Conservation (phyloP, 257 asterid genomes). For the Nicotiana benthamiana region DNA sequence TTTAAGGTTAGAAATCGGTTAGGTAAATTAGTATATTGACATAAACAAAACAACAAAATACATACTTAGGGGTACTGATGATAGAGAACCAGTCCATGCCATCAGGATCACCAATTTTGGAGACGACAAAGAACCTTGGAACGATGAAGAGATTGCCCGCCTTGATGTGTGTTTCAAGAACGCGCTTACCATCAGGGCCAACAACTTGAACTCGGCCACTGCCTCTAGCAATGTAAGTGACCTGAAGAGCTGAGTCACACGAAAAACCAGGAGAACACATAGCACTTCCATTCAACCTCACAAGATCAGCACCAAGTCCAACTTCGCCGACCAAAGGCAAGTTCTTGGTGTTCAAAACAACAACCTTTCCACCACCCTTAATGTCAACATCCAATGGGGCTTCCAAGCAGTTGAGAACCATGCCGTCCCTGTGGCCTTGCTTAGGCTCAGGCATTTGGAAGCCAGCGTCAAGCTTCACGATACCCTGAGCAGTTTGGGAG, state of each 20-base stretch:
- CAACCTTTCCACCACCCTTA: conserved; percentile 62
- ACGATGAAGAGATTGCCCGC: conserved; percentile 67
- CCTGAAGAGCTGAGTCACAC: conserved; percentile 84
- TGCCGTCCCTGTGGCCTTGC: conserved; percentile 43
- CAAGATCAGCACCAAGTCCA: conserved; percentile 81
- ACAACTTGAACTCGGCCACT: conserved; percentile 83
- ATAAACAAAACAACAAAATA: background rate
- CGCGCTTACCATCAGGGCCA: conserved; percentile 69
- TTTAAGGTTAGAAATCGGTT: background rate
- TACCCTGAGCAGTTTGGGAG: conserved; percentile 37
- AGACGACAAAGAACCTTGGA: conserved; percentile 76
- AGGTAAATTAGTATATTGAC: background rate
- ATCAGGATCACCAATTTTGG: conserved; percentile 68
- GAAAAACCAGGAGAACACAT: conserved; percentile 96
- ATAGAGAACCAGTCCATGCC: conserved; percentile 95
- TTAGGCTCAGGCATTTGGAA: conserved; percentile 58
- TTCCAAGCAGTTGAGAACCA: conserved; percentile 58
- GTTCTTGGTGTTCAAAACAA: conserved; percentile 78
- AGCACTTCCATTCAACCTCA: conserved; percentile 59
- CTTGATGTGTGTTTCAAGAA: conserved; percentile 45
- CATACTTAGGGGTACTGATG: conserved; percentile 80
- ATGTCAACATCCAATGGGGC: conserved; percentile 71
- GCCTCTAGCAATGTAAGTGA: conserved; percentile 74
- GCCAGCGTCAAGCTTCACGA: conserved; percentile 42
- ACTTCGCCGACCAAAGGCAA: conserved; percentile 79